phyloP scores from a whole-genome alignment of 306 rosid species.

The Lotus japonicus region DNA sequence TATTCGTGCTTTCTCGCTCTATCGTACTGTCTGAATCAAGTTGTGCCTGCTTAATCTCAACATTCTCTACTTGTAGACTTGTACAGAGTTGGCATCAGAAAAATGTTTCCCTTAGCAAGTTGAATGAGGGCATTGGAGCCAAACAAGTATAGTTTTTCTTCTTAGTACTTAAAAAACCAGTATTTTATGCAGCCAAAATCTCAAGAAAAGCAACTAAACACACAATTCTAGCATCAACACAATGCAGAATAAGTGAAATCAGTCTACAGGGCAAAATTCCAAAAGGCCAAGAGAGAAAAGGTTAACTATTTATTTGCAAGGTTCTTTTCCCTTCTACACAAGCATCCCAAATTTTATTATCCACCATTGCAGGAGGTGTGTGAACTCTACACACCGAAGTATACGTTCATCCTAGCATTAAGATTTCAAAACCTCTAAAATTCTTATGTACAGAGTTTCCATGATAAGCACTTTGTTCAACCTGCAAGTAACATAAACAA shows the following conservation, averaged over 20 bases:
- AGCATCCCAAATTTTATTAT: conserved; percentile 26
- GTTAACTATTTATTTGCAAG: conserved; percentile 22
- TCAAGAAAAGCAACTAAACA: neutral
- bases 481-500: conserved; percentile 37
- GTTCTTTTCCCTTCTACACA: conserved; percentile 12
- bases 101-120: no score
- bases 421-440: conserved; percentile 22
- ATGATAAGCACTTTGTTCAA: conserved; percentile 27
- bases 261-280: neutral
- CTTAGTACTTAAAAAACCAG: neutral
- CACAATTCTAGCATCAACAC: neutral
- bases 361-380: conserved; percentile 26
- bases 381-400: conserved; percentile 27
- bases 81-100: neutral
- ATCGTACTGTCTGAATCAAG: no score
- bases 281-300: neutral
- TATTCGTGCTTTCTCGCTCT: no score
- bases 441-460: conserved; percentile 42
- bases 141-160: neutral
- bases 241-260: neutral
- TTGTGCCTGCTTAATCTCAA: no score
- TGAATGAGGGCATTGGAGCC: no score
- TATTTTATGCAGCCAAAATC: neutral
- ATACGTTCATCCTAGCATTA: conserved; percentile 15
- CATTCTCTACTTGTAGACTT: neutral